Base-by-base conservation (phyloP, 164 flowering plant genomes). In the Umbilicus rupestris region DNA sequence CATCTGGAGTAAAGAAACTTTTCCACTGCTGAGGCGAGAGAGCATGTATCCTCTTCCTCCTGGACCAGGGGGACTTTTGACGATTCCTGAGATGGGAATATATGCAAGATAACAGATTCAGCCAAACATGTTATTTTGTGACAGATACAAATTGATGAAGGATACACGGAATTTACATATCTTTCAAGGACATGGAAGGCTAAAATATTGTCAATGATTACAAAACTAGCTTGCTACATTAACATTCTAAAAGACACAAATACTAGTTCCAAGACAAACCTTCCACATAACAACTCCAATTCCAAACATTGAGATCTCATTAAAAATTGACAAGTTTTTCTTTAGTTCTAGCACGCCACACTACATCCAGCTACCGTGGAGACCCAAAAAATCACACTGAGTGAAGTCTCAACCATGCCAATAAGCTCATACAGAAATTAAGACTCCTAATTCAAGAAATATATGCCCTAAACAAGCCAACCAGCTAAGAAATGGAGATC, bases 11-110 rank as follows among this genome's bases (percentile, higher is more conserved):
- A 72, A 87, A 85, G 42, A 82, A 67, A 59, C 70, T 77, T 50
- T 73, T 83, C 97, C 97, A 92, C 29, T 79, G 85, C 41, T 81
- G 78, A 28, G 90, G 82, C 62, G 79, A 69, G 66, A 92, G 68
- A 35, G 68, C 60, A 33, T 22, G 88, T 74, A 85, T 91, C 78
- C 97, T 89, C 73, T 85, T 89, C 68, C 89, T 72, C 22, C 87
- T 84, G 0, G 94, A 92, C 96, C 96, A 92, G 37, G 97, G 96
- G 12, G 96, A 92, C 79, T 86, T 89, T 67, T 81, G 87, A 71
- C 74, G 84, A 46, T 77, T 75, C 74, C 97, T 91, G 86, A 63
- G 74, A 52, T 9, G 28, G 30, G 59, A 52, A 28, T 10, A 1
- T 10, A 26, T 26, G 31, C 10, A 52, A 24, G 59, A 15, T 9